Percentiles rank a stretch among this genome's conserved stretches.
Evolutionary conservation across 306 rosid genomes (phyloP).

Genomic region (Cicer yamashitae): DNA sequence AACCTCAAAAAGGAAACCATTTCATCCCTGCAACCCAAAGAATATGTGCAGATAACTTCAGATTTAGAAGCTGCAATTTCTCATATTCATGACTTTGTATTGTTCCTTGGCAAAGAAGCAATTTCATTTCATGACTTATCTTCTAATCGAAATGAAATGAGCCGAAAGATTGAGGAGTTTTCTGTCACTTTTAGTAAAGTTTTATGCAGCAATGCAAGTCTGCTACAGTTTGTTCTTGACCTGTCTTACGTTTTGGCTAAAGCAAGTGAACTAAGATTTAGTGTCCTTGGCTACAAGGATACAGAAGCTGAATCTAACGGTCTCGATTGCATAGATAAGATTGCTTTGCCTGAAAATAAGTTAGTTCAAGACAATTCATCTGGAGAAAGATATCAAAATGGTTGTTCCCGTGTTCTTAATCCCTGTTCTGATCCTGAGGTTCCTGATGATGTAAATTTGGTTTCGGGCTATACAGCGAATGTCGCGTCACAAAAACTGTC

Average conservation of each 20-base stretch:
- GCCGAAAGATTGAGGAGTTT: conserved; percentile 72
- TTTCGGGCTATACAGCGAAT: conserved; percentile 55
- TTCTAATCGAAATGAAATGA: conserved; percentile 64
- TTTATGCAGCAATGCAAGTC: conserved; percentile 56
- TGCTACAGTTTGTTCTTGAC: conserved; percentile 75
- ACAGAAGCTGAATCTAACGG: conserved; percentile 68
- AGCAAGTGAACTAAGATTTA: conserved; percentile 78
- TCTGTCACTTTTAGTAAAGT: conserved; percentile 66
- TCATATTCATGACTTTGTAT: conserved; percentile 77
- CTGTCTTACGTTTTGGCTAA: conserved; percentile 78
- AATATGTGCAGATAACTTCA: conserved; percentile 53
- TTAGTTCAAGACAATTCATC: conserved; percentile 62
- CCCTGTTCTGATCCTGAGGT: conserved; percentile 75
- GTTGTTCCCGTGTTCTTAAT: conserved; percentile 60
- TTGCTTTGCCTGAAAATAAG: conserved; percentile 88
- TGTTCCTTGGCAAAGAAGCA: conserved; percentile 76
- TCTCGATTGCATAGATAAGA: conserved; percentile 97
- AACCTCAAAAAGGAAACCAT: conserved; percentile 58
- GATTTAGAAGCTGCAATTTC: conserved; percentile 81
- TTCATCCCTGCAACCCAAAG: conserved; percentile 55
- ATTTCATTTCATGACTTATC: conserved; percentile 64
- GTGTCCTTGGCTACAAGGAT: conserved; percentile 73
- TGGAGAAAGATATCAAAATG: conserved; percentile 66
- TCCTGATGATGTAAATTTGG: conserved; percentile 84
- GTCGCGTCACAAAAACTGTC: conserved; percentile 56